Evolutionary conservation across 2,329 filamentous ascomycete genomes (phyloP).

Genomic region (Beauveria rudraprayagi): DNA sequence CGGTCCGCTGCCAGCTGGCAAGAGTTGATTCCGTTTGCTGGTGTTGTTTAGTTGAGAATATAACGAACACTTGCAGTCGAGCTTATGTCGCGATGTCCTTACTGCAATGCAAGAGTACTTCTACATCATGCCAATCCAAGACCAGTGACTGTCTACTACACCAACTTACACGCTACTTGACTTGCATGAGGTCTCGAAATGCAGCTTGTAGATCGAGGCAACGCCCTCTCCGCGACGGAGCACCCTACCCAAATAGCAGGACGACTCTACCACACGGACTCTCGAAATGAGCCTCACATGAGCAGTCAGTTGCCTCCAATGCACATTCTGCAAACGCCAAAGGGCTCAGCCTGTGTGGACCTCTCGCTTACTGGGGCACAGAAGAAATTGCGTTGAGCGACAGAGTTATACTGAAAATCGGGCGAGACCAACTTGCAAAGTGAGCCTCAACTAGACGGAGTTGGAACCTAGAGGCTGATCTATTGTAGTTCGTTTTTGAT

Average conservation of each 20-base stretch:
- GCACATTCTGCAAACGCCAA: background rate
- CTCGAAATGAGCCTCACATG: background rate
- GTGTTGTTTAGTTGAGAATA: background rate
- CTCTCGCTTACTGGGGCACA: conserved; percentile 11
- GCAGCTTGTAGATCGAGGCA: background rate
- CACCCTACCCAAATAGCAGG: background rate
- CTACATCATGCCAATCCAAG: background rate
- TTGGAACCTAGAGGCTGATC: background rate
- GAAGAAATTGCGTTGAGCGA: conserved; percentile 7
- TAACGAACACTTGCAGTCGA: background rate
- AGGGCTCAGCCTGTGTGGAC: conserved; percentile 1
- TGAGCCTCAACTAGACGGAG: conserved; percentile 14
- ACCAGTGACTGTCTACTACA: background rate
- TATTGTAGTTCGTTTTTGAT: conserved; percentile 31
- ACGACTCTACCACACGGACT: conserved; percentile 3
- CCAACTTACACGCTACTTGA: background rate
- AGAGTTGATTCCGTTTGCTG: background rate
- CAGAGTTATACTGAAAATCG: conserved; percentile 10
- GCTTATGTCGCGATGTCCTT: background rate
- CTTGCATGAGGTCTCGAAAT: background rate
- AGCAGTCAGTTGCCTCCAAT: background rate
- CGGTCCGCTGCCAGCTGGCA: background rate
- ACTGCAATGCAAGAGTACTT: background rate
- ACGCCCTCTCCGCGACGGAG: background rate
- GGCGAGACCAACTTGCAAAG: conserved; percentile 19